Conservation (phyloP, 2,329 filamentous ascomycete species). For the Colletotrichum limetticola region DNA sequence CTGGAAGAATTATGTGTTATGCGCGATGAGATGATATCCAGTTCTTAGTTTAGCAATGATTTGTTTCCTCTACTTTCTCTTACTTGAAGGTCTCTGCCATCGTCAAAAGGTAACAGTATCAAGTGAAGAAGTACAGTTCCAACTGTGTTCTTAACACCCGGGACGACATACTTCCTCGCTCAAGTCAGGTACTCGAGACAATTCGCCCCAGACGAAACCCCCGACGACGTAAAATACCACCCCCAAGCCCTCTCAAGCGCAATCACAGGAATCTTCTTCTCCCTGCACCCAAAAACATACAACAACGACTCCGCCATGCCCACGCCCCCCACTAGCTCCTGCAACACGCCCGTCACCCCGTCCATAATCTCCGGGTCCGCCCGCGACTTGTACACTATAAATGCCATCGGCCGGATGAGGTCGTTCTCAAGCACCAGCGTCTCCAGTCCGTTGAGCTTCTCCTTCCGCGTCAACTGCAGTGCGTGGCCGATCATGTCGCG, state of each 20-base stretch:
- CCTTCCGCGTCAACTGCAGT: background rate
- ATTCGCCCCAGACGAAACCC: slow-evolving; percentile 9
- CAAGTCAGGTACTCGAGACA: slow-evolving; percentile 8
- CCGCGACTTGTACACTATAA: slow-evolving; percentile 16
- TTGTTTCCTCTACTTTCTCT: background rate
- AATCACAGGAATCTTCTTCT: background rate
- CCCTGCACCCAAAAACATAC: background rate
- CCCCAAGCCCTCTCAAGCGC: slow-evolving; percentile 18
- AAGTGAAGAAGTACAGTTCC: too few species aligned
- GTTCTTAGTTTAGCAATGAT: slow-evolving; percentile 12
- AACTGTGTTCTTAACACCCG: too few species aligned
- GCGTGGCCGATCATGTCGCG: slow-evolving; percentile 12
- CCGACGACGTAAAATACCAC: slow-evolving; percentile 9
- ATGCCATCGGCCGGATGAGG: slow-evolving; percentile 19
- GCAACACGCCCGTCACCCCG: background rate
- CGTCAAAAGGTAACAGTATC: too few species aligned
- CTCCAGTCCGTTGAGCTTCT: slow-evolving; percentile 1
- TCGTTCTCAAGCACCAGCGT: slow-evolving; percentile 16
- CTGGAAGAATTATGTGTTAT: slow-evolving; percentile 8
- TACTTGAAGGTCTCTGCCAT: too few species aligned
- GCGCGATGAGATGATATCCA: slow-evolving; percentile 27
- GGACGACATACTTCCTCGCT: background rate
- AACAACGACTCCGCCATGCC: slow-evolving; percentile 7
- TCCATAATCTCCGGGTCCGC: slow-evolving; percentile 4
- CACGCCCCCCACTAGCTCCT: background rate